These are phyloP conservation scores for Starmerella stellata DNA, from an alignment of 805 yeast species.

Conservation along the genomic window DNA sequence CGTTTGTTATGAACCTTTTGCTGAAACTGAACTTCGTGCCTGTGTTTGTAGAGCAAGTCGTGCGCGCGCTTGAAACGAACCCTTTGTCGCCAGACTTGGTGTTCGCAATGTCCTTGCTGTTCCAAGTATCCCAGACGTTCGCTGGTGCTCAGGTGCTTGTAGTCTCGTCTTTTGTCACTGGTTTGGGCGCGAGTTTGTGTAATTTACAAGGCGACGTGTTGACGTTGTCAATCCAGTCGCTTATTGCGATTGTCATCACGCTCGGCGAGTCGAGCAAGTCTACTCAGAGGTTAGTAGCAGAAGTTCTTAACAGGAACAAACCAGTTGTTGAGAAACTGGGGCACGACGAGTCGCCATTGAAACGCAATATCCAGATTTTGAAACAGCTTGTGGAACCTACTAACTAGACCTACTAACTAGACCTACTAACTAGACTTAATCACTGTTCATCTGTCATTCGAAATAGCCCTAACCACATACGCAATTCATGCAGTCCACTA, in stretches of 20 bases:
- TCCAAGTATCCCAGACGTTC: constrained; percentile 58
- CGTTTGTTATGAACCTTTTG: constrained; percentile 31
- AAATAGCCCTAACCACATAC: no score
- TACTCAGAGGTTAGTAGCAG: constrained; percentile 36
- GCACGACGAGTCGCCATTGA: not conserved
- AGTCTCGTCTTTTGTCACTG: constrained; percentile 53
- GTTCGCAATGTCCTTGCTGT: constrained; percentile 47
- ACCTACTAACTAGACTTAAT: no score
- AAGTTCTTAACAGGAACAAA: constrained; percentile 34
- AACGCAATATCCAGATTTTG: not conserved
- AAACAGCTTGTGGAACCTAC: not conserved
- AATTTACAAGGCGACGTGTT: constrained; percentile 42
- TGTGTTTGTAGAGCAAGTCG: constrained; percentile 29
- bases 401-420: no score
- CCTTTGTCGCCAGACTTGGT: constrained; percentile 34
- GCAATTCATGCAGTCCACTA: no score
- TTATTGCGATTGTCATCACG: constrained; percentile 48
- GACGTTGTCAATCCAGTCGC: constrained; percentile 55
- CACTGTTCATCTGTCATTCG: no score
- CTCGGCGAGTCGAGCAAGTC: constrained; percentile 59
- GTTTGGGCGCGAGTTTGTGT: constrained; percentile 40
- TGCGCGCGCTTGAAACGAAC: constrained; percentile 20
- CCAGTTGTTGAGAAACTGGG: not conserved
- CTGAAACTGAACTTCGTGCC: constrained; percentile 48
- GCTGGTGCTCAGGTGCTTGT: constrained; percentile 60